phyloP scores from a whole-genome alignment of 306 rosid genomes.

The Sechiopsis laciniata region DNA sequence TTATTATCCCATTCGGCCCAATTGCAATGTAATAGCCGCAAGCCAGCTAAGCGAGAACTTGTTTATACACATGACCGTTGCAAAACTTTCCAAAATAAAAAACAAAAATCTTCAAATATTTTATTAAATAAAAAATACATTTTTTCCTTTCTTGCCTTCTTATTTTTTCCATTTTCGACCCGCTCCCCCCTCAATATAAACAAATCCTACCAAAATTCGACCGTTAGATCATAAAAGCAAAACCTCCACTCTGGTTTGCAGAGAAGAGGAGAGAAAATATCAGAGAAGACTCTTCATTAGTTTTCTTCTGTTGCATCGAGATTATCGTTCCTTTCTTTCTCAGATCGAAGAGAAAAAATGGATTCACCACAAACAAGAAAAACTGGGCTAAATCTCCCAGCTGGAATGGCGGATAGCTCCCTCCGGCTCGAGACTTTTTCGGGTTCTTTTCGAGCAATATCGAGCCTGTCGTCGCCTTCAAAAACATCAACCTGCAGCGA shows the following conservation, averaged over 20 bases:
- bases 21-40: too few relatives aligned
- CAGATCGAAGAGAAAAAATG: conserved; percentile 33
- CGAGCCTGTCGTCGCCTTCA: conserved; percentile 41
- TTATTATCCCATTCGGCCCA: too few relatives aligned
- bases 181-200: too few relatives aligned
- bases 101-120: too few relatives aligned
- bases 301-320: conserved; percentile 15
- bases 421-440: conserved; percentile 60
- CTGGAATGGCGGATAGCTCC: conserved; percentile 73
- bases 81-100: too few relatives aligned
- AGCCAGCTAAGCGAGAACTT: too few relatives aligned
- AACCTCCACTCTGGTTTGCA: conserved; percentile 16
- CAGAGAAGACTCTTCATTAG: background rate
- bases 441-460: conserved; percentile 42
- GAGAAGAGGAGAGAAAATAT: conserved; percentile 9
- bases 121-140: too few relatives aligned
- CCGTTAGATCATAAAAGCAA: conserved; percentile 18
- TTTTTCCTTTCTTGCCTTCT: too few relatives aligned
- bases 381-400: conserved; percentile 67
- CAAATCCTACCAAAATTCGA: too few relatives aligned
- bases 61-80: too few relatives aligned
- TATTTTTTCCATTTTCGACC: too few relatives aligned
- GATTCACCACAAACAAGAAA: conserved; percentile 56
- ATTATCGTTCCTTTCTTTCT: background rate
- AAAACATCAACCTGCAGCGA: conserved; percentile 69